Percentiles rank a stretch among this genome's conserved stretches.
phyloP scores from a whole-genome alignment of 441 rosid species.

The Monsonia emarginata region DNA sequence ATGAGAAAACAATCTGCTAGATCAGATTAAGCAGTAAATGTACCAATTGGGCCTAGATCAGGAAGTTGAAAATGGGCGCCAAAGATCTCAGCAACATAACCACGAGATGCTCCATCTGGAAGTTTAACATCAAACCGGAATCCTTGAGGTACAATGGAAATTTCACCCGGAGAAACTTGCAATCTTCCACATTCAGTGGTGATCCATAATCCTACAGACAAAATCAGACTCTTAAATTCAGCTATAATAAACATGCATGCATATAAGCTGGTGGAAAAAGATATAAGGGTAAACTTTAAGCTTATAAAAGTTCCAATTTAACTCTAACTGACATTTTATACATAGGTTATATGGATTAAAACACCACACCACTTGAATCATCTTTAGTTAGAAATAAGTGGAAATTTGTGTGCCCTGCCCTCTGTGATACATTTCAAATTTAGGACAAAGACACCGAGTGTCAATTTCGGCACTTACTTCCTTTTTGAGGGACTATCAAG shows the following conservation, averaged over 20 bases:
- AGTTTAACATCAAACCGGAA: conserved; percentile 62
- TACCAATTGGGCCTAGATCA: conserved; percentile 97
- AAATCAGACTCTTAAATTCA: conserved; percentile 1
- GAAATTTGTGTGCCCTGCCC: no score
- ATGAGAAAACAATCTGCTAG: conserved; percentile 4
- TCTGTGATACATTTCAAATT: not conserved
- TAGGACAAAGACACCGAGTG: not conserved
- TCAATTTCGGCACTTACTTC: conserved; percentile 47
- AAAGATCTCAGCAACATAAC: conserved; percentile 83
- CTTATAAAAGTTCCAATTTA: no score
- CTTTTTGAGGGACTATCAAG: conserved; percentile 77
- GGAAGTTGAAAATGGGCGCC: conserved; percentile 96
- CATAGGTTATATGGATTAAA: no score
- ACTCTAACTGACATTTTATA: no score
- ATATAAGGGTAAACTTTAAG: no score
- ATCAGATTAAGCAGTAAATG: not conserved
- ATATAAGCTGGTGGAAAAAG: no score
- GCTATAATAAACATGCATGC: not conserved
- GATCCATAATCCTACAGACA: conserved; percentile 67
- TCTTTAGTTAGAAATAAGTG: no score
- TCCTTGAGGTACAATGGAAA: conserved; percentile 79
- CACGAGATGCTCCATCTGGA: conserved; percentile 80
- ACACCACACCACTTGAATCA: no score
- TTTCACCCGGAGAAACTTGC: conserved; percentile 79
- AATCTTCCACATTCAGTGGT: conserved; percentile 86